Evolutionary conservation across 2,329 filamentous ascomycete genomes (phyloP).

Genomic region (Verticillium zaregamsianum): DNA sequence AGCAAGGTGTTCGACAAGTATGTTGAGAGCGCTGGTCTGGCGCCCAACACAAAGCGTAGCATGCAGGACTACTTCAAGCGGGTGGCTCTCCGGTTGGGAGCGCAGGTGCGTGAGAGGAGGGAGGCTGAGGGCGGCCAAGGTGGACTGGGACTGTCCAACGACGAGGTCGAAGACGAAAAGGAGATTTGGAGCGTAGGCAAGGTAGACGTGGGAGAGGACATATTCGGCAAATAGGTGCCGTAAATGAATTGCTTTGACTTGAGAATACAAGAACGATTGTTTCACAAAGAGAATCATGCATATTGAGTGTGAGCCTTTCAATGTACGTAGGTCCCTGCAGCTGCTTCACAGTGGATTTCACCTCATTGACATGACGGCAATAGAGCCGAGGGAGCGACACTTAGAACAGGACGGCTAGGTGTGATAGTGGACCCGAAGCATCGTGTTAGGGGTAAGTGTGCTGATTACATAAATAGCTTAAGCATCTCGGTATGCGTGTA

Average conservation of each 20-base stretch:
- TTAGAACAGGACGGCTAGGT: no score
- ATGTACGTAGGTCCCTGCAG: no score
- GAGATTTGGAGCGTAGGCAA: conserved; percentile 96
- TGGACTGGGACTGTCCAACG: conserved; percentile 78
- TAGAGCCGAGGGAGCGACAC: no score
- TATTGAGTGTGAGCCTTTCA: no score
- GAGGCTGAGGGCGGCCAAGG: conserved; percentile 89
- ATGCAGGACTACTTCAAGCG: conserved; percentile 98
- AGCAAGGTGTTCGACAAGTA: conserved; percentile 86
- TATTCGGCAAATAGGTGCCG: conserved; percentile 32
- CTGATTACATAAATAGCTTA: neutral
- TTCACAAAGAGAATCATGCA: neutral
- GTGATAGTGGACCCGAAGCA: neutral
- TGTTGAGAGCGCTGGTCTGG: conserved; percentile 65
- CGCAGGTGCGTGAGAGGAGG: conserved; percentile 80
- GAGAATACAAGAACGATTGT: neutral
- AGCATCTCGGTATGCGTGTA: neutral
- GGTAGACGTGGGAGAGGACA: conserved; percentile 70
- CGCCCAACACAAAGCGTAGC: conserved; percentile 72
- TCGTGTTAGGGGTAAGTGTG: neutral
- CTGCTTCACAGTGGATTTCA: no score
- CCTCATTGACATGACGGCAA: no score
- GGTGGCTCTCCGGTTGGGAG: conserved; percentile 78
- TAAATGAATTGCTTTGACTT: neutral
- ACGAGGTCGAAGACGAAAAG: conserved; percentile 90